Evolutionary conservation across 345 rosid species (phyloP), one percentile per base, ranked within the genome.

Genomic region (Euphorbia lathyris): DNA sequence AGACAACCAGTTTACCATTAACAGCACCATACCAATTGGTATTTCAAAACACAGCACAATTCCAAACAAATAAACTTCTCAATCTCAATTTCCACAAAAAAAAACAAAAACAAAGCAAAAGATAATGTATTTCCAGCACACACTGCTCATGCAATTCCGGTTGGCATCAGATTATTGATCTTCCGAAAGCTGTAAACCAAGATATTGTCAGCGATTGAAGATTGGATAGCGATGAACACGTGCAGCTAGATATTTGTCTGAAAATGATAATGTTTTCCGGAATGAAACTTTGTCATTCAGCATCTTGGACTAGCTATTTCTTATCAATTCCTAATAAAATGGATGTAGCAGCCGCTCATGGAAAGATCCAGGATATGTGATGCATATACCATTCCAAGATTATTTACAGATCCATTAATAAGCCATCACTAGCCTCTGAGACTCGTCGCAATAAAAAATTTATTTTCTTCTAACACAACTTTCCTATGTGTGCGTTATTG

Each of bases 1-100:
- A 63, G 29, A 63, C 53, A 14, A 59, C 34, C 47, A 32, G 47
- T 38, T 73, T 73, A 40, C 17, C 63, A 45, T 30, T 20, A 36
- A 23, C 56, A 55, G n/a, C 68, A 30, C 71, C 38, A 4, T 34
- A 40, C 19, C 12, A 30, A 26, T 27, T 5, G 26, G 62, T 25
- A 66, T 63, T 29, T 48, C 34, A 27, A 29, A 34, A 57, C 22
- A 53, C 3, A 63, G 42, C 43, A n/a, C 13, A 26, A 43, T 26
- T 52, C 40, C 12, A 47, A 58, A 42, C 25, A 19, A 48, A 20
- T 20, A 10, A 1, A 34, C 38, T 34, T 56, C 40, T 26, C 29
- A 13, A 58, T 45, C 11, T 38, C 20, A 51, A 19, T 12, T 25
- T 19, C 29, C 12, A 34, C 45, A 5, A 52, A 20, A 66, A 47